Base-by-base conservation (phyloP, 176 grass and related monocot genomes). In the Metroxylon sagu region DNA sequence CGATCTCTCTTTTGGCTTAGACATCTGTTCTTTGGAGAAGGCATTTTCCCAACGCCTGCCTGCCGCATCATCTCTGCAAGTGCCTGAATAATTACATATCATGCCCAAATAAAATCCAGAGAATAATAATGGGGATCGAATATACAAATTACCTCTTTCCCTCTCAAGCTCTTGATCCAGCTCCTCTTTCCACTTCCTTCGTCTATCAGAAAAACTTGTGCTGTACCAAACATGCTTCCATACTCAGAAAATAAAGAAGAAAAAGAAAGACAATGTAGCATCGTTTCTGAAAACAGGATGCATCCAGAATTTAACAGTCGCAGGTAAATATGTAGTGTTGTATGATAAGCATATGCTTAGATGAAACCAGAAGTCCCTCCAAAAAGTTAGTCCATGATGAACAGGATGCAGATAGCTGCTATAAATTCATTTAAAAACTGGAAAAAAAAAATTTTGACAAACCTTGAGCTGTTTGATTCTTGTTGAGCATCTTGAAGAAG, bases 121-220 rank as follows among this genome's bases (percentile, higher is more conserved):
- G 2, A 14, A 43, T 43, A 43, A 43, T 43, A 2, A 2, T 43
- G 35, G 14, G 14, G 35, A 7, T 43, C 10, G 12, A 12, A 29
- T 4, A 23, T 23, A 23, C 21, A 23, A 17, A 5, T 74, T 83
- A 89, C 93, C 93, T 92, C 93, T 88, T 75, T 88, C 75, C 67
- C 80, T 85, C 71, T 91, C 84, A 62, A 98, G 87, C 76, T 98
- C 93, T 67, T 85, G 81, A 70, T 74, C 76, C 51, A 98, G 62
- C 69, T 98, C 93, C 76, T 98, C 84, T 78, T 88, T 92, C 93
- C 93, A 98, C 64, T 88, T 92, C 53, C 67, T 79, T 54, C 79
- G 78, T 62, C 55, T 97, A 27, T 97, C 87, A 27, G 81, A 83
- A 15, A 85, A 85, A 59, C 59, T 92, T 64, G 67, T 30, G 43